Evolutionary conservation across 345 rosid genomes (phyloP).

Genomic region (Eucalyptus regnans): DNA sequence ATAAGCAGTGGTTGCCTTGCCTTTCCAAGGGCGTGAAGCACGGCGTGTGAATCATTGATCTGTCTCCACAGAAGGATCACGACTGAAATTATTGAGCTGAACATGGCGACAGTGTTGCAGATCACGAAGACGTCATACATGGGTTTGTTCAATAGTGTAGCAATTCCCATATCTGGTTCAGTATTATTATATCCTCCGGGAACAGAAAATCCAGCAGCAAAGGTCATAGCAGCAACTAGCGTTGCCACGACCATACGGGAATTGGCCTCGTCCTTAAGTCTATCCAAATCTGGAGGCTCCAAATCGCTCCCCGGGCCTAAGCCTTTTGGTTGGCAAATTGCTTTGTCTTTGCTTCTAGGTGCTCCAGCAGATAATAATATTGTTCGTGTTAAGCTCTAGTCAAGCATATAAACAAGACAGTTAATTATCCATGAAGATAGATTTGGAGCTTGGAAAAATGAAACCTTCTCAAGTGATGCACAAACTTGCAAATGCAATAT

Average conservation of each 20-base stretch:
- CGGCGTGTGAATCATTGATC: not conserved
- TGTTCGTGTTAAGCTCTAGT: not conserved
- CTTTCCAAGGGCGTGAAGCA: not conserved
- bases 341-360: not conserved
- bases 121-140: not conserved
- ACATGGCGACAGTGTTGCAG: not conserved
- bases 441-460: not conserved
- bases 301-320: not conserved
- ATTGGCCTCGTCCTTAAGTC: not conserved
- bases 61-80: not conserved
- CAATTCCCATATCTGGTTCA: not conserved
- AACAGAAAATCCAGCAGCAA: not conserved
- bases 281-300: not conserved
- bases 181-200: not conserved
- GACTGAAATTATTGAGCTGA: not conserved
- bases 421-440: not conserved
- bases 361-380: not conserved
- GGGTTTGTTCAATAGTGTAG: not conserved
- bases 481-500: not conserved
- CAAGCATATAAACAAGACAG: not conserved
- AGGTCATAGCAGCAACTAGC: not conserved
- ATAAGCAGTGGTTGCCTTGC: not conserved
- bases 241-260: not conserved
- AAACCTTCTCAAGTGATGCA: not conserved
- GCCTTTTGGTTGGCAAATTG: not conserved